Evolutionary conservation across 257 asterid genomes (phyloP), one percentile per base, ranked within the genome.

Genomic region (Phtheirospermum japonicum): DNA sequence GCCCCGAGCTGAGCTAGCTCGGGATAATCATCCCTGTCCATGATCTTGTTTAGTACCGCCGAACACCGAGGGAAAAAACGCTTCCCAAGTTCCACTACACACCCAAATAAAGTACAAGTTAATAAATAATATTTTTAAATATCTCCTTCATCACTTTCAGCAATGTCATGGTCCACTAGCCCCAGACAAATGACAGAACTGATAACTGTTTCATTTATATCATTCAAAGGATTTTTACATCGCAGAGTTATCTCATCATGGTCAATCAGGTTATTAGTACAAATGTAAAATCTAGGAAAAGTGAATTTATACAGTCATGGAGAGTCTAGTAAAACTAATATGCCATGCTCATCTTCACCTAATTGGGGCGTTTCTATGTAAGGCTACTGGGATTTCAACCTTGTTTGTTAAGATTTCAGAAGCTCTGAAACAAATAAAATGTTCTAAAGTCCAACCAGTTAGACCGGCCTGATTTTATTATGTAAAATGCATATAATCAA

Each of bases 21-120:
- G 0, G 90, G 67, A 64, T 83, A 82, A 59, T 91, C 95, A 39
- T 88, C 95, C 65, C 81, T 79, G 70, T 92, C 95, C 90, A 88
- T 86, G 71, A 92, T 84, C 84, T 83, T 84, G 76, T 92, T 83
- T 4, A 92, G 72, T 18, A 89, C 92, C 20, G 71, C 84, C 46
- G 95, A 92, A 64, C 98, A 92, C 10, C 97, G 97, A 11, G 97
- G 98, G 76, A 92, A 92, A 71, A 86, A 92, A 37, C 95, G 95
- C 62, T 89, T 92, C 71, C 98, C 98, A 11, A 92, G 98, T 77
- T 92, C 98, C 85, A 92, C 97, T 92, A 61, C 74, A 40, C 37
- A 34, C 56, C 31, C 57, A 65, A 26, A 64, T 17, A 16, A 39
- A 61, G 51, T 61, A 58, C 4, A 19, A 17, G 16, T 36, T 36